These are phyloP conservation scores for Blastomyces parvus DNA, from an alignment of 2,329 filamentous ascomycete species.

Conservation along the genomic window DNA sequence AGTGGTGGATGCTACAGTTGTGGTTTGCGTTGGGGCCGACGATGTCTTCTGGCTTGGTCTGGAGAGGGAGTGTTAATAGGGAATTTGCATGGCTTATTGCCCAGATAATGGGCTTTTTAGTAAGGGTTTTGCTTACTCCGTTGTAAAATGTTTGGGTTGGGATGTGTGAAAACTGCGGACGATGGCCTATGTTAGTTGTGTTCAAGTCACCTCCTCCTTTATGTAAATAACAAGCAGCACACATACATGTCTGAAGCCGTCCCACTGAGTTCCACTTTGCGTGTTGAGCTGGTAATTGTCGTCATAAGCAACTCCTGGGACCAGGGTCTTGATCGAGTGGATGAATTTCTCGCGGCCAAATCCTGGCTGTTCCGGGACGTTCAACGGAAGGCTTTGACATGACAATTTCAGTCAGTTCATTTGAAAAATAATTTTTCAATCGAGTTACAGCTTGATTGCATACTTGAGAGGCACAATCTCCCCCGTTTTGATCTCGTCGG, in stretches of 20 bases:
- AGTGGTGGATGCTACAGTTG: conserved; percentile 37
- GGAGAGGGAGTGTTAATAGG: not conserved
- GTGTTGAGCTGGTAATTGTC: conserved; percentile 42
- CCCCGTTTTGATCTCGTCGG: conserved; percentile 46
- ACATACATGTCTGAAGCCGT: conserved; percentile 41
- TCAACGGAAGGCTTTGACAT: conserved; percentile 41
- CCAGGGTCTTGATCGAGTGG: conserved; percentile 44
- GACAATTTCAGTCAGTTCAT: not conserved
- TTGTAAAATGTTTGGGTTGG: conserved; percentile 34
- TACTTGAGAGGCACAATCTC: conserved; percentile 49
- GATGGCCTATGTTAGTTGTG: conserved; percentile 8
- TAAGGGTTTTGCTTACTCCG: conserved; percentile 21
- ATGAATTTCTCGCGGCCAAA: conserved; percentile 46
- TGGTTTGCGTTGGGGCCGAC: conserved; percentile 26
- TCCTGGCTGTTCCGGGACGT: conserved; percentile 44
- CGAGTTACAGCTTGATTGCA: too few species aligned
- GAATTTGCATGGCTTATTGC: conserved; percentile 3
- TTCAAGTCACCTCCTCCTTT: not conserved
- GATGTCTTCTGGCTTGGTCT: conserved; percentile 30
- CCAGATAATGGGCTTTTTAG: not conserved
- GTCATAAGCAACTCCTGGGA: conserved; percentile 32
- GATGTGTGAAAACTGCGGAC: conserved; percentile 30
- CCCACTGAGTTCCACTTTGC: conserved; percentile 43
- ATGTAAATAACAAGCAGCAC: not conserved
- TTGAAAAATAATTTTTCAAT: too few species aligned